A percentile compares a stretch with the other conserved stretches of the same genome.
phyloP scores from a whole-genome alignment of 495 filamentous ascomycete species.

The Penicillium steckii region DNA sequence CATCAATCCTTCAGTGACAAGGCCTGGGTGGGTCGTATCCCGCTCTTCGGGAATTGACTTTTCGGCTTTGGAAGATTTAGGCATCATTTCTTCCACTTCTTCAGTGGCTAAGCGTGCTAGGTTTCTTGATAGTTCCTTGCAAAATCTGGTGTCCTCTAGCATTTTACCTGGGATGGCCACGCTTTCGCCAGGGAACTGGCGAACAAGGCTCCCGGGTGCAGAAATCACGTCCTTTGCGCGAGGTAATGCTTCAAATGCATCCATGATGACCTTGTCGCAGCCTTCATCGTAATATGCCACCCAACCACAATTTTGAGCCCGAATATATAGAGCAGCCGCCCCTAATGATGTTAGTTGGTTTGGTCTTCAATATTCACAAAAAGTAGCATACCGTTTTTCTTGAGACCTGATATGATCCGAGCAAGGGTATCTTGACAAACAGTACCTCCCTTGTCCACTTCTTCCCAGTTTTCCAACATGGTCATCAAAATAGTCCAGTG shows the following conservation, averaged over 20 bases:
- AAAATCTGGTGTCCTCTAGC: conserved; percentile 10
- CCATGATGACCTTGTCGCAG: conserved; percentile 12
- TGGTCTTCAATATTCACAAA: neutral
- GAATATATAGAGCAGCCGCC: conserved; percentile 14
- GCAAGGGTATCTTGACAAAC: conserved; percentile 7
- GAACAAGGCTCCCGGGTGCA: conserved; percentile 4
- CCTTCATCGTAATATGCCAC: conserved; percentile 11
- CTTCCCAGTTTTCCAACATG: conserved; percentile 13
- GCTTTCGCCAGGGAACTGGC: conserved; percentile 15
- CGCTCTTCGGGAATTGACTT: conserved; percentile 1
- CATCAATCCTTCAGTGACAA: conserved; percentile 7
- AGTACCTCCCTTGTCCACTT: conserved; percentile 7
- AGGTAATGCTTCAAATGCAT: conserved; percentile 19
- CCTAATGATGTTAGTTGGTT: conserved; percentile 7
- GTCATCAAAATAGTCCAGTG: neutral
- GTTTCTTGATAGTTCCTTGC: conserved; percentile 7
- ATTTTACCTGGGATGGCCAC: conserved; percentile 9
- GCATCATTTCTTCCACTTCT: conserved; percentile 11
- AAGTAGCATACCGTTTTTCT: conserved; percentile 5
- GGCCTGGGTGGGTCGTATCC: conserved; percentile 6
- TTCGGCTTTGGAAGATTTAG: conserved; percentile 1
- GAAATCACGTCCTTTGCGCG: conserved; percentile 4
- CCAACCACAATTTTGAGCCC: conserved; percentile 20
- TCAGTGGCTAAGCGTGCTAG: conserved; percentile 10
- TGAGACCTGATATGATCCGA: conserved; percentile 1